These are phyloP conservation scores for Datura wrightii DNA, from an alignment of 257 asterid species.

Conservation along the genomic window DNA sequence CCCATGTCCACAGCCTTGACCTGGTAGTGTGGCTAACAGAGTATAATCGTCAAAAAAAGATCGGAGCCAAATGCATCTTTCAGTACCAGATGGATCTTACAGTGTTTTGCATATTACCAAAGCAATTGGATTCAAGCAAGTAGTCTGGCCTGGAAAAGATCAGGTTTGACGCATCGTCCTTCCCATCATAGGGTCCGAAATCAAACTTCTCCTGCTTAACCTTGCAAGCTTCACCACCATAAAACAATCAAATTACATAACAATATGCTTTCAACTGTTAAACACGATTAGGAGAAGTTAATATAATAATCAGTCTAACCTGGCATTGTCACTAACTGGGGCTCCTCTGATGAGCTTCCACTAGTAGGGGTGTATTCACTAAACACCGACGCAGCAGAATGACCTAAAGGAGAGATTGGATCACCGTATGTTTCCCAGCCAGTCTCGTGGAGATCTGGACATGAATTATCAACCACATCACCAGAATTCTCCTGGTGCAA, in stretches of 20 bases:
- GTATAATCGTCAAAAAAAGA: constrained; percentile 47
- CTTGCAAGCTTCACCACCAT: constrained; percentile 43
- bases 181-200: constrained; percentile 34
- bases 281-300: neutral
- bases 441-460: constrained; percentile 42
- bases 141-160: constrained; percentile 34
- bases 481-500: constrained; percentile 32
- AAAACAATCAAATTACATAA: constrained; percentile 16
- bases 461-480: constrained; percentile 37
- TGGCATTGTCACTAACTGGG: constrained; percentile 40
- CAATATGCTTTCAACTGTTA: constrained; percentile 15
- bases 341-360: constrained; percentile 57
- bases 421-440: constrained; percentile 54
- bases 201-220: constrained; percentile 44
- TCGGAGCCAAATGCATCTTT: constrained; percentile 50
- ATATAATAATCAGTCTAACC: constrained; percentile 42
- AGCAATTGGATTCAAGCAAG: constrained; percentile 50
- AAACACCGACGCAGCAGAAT: constrained; percentile 50
- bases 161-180: constrained; percentile 44
- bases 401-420: constrained; percentile 56
- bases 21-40: constrained; percentile 33
- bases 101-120: constrained; percentile 42
- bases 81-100: constrained; percentile 41
- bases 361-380: constrained; percentile 50
- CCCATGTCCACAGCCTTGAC: constrained; percentile 26